These are phyloP conservation scores for Gypsophila paniculata DNA, from an alignment of 179 eudicot species.

Conservation along the genomic window DNA sequence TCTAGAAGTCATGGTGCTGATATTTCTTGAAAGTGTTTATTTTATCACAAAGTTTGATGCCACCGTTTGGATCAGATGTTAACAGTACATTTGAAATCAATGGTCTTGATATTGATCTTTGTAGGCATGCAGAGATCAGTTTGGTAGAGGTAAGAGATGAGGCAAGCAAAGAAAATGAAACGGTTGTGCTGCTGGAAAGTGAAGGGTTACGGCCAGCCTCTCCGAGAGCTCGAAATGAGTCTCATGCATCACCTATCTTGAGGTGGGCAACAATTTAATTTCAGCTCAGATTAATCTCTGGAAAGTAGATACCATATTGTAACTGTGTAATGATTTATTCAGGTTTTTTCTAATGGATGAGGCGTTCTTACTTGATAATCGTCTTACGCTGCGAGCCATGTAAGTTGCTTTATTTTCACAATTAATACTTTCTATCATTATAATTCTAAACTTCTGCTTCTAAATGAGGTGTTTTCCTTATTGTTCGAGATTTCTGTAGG, in stretches of 20 bases:
- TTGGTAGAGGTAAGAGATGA: slow-evolving; percentile 32
- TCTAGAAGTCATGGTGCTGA: neutral
- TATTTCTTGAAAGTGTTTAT: neutral
- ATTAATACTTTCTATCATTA: neutral
- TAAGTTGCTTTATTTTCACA: slow-evolving; percentile 26
- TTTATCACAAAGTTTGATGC: slow-evolving; percentile 12
- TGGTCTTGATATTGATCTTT: neutral
- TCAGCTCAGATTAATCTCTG: neutral
- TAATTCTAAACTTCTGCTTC: neutral
- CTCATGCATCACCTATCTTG: slow-evolving; percentile 34
- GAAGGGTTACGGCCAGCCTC: slow-evolving; percentile 31
- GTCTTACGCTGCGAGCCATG: slow-evolving; percentile 42
- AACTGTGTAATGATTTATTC: slow-evolving; percentile 1
- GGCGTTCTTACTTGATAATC: slow-evolving; percentile 40
- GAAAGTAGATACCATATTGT: neutral
- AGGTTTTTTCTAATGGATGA: slow-evolving; percentile 45
- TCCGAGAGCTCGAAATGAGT: slow-evolving; percentile 30
- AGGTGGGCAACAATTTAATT: slow-evolving; percentile 26
- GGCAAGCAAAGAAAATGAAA: slow-evolving; percentile 33
- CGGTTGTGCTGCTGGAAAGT: slow-evolving; percentile 34
- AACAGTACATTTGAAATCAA: neutral
- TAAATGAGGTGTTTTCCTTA: neutral
- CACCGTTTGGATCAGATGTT: slow-evolving; percentile 2
- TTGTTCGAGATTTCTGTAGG: slow-evolving; percentile 26
- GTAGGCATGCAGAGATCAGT: slow-evolving; percentile 34